Evolutionary conservation across 2,329 filamentous ascomycete genomes (phyloP).

Genomic region (Colletotrichum magnum): DNA sequence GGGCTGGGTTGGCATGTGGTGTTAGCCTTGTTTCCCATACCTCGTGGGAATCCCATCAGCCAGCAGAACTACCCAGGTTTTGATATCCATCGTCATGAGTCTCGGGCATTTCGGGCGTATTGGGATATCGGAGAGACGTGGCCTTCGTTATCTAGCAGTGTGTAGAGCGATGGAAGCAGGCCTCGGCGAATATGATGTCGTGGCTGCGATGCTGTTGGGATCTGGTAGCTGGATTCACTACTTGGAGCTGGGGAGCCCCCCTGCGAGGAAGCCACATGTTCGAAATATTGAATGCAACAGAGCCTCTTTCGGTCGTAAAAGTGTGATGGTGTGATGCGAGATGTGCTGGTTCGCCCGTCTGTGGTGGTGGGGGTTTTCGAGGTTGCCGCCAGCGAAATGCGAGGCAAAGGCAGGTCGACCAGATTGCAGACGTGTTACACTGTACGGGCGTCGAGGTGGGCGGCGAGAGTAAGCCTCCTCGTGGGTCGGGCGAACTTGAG

Average conservation of each 20-base stretch:
- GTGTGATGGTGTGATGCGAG: slow-evolving; percentile 17
- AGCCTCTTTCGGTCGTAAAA: slow-evolving; percentile 28
- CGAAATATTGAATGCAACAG: slow-evolving; percentile 31
- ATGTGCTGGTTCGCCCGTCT: slow-evolving; percentile 15
- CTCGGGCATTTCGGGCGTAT: slow-evolving; percentile 10
- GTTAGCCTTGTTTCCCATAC: slow-evolving; percentile 10
- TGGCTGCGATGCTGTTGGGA: slow-evolving; percentile 18
- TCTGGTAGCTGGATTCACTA: slow-evolving; percentile 5
- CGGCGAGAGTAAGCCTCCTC: slow-evolving; percentile 1
- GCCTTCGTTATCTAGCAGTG: slow-evolving; percentile 14
- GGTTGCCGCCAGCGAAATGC: not conserved
- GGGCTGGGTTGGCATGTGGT: not conserved
- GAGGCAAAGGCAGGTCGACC: slow-evolving; percentile 12
- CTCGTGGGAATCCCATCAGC: not conserved
- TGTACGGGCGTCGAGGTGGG: not conserved
- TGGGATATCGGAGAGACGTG: slow-evolving; percentile 12
- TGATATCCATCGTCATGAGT: not conserved
- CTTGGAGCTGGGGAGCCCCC: slow-evolving; percentile 19
- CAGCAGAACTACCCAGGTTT: not conserved
- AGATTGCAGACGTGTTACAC: not conserved
- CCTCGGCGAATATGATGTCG: slow-evolving; percentile 21
- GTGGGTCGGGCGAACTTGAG: slow-evolving; percentile 6
- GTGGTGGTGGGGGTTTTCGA: slow-evolving; percentile 8
- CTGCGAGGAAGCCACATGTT: slow-evolving; percentile 10
- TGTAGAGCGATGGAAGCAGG: slow-evolving; percentile 32